Conservation (phyloP, 208 protist genomes). For the Naegleria lovaniensis region DNA sequence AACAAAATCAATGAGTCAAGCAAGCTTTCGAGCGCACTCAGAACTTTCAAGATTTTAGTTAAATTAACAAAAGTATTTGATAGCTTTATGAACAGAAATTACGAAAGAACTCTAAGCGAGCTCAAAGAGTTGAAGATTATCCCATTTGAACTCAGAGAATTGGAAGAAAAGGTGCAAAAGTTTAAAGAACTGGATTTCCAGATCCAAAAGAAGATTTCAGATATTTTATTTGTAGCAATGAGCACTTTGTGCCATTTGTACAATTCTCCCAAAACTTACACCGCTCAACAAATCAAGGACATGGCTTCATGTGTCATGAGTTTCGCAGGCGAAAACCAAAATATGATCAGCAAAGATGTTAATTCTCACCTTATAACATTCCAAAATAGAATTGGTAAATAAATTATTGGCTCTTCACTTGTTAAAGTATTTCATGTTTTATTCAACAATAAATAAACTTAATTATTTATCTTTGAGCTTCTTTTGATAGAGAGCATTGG, state of each 20-base stretch:
- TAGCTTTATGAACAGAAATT: background rate
- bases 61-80: background rate
- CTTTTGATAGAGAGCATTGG: background rate
- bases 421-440: no score
- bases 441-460: no score
- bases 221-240: conserved; percentile 1
- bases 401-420: no score
- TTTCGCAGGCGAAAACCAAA: background rate
- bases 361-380: background rate
- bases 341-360: background rate
- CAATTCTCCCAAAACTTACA: background rate
- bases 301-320: background rate
- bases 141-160: background rate
- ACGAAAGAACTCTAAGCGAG: background rate
- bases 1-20: background rate
- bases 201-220: background rate
- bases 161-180: background rate
- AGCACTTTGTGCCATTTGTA: background rate
- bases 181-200: background rate
- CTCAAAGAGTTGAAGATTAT: background rate
- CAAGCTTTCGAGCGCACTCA: background rate
- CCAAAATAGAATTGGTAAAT: background rate
- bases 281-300: background rate
- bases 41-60: background rate
- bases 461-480: background rate